These are phyloP conservation scores for Wickerhamiella australiensis DNA, from an alignment of 805 yeast species.

Conservation along the genomic window DNA sequence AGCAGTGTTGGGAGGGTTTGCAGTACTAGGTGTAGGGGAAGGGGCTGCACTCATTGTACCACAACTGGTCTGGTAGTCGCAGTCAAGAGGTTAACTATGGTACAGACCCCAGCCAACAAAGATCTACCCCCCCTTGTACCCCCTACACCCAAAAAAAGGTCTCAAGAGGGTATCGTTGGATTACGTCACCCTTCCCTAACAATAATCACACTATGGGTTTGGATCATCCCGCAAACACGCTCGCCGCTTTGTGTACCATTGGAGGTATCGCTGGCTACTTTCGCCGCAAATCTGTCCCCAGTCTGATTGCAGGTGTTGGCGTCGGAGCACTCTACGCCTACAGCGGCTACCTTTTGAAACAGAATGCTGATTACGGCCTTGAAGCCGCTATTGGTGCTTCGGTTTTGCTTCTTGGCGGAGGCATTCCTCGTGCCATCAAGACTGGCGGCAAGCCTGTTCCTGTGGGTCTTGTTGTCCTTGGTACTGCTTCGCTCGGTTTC, in stretches of 20 bases:
- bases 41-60: background rate
- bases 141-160: too few relatives aligned
- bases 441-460: conserved; percentile 66
- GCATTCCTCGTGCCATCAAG: conserved; percentile 55
- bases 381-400: conserved; percentile 70
- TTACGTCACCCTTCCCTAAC: background rate
- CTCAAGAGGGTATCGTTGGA: too few relatives aligned
- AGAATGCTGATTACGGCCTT: conserved; percentile 68
- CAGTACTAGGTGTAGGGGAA: background rate
- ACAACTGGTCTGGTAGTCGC: too few relatives aligned
- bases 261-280: conserved; percentile 64
- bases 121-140: background rate
- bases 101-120: too few relatives aligned
- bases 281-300: conserved; percentile 64
- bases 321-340: conserved; percentile 30
- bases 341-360: conserved; percentile 51
- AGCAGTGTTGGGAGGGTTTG: background rate
- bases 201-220: conserved; percentile 10
- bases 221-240: conserved; percentile 73
- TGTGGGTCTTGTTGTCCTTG: conserved; percentile 46
- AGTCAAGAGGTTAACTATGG: background rate
- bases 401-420: conserved; percentile 51
- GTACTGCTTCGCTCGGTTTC: conserved; percentile 51
- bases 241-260: conserved; percentile 52
- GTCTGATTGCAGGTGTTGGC: conserved; percentile 60